phyloP scores from a whole-genome alignment of 139 green algal genomes.

The Chlorokybus atmophyticus region DNA sequence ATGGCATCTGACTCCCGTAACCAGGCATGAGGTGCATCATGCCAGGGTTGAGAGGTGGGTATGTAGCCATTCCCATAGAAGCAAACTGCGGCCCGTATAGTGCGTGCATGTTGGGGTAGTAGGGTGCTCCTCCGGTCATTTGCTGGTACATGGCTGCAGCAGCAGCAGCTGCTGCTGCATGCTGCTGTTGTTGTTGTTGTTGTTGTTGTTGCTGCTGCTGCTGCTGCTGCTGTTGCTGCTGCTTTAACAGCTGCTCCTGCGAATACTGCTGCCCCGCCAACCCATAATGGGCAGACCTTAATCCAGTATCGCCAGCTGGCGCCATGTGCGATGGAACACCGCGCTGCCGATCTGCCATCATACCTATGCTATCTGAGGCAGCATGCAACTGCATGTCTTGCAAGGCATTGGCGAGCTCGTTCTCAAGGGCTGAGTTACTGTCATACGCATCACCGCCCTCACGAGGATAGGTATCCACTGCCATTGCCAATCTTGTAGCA shows the following conservation, averaged over 20 bases:
- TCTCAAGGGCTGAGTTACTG: too few relatives aligned
- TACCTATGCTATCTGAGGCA: too few relatives aligned
- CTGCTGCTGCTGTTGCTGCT: constrained; percentile 14
- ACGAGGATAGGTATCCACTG: too few relatives aligned
- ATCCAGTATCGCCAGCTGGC: background rate
- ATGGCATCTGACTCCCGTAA: too few relatives aligned
- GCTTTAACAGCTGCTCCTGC: constrained; percentile 6
- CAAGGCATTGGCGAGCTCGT: too few relatives aligned
- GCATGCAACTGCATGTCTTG: too few relatives aligned
- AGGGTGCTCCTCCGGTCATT: background rate
- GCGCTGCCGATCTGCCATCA: background rate
- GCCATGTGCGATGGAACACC: background rate
- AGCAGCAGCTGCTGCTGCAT: constrained; percentile 11
- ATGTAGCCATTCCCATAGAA: background rate
- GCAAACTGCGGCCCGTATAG: background rate
- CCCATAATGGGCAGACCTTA: background rate
- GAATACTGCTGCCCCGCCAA: constrained; percentile 1
- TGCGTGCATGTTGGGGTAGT: background rate
- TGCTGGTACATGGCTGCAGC: background rate
- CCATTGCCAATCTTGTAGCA: too few relatives aligned
- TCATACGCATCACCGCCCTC: too few relatives aligned
- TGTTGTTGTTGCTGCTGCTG: constrained; percentile 18
- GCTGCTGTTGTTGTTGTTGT: constrained; percentile 25
- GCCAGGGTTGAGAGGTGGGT: background rate
- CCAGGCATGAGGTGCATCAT: too few relatives aligned